Evolutionary conservation across 2,329 filamentous ascomycete species (phyloP), one percentile per base, ranked within the genome.

Genomic region (Penicillium polonicum): DNA sequence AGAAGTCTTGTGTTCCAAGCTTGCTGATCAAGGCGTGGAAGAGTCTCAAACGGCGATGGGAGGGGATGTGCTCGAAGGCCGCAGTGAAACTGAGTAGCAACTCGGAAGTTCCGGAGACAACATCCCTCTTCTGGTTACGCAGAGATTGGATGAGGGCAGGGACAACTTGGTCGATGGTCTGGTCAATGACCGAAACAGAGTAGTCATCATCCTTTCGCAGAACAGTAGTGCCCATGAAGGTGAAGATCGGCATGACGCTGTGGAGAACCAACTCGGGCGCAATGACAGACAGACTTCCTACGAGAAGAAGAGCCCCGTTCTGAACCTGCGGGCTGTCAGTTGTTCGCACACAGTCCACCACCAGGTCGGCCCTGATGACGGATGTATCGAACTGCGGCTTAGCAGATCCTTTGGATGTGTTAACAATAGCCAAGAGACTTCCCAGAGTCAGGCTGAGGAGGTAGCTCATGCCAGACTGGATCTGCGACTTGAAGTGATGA

Each of bases 221-320:
- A 21, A 97, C 88, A 4, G 91, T 96, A 43, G 88, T 89, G 42
- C 93, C 92, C 88, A 97, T 97, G 72, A 97, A 97, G 0, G 94
- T 97, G 77, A 99, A 99, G 52, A 99, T 93, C 13, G 94, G 94
- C 94, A 99, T 99, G 53, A 99, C 91, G 66, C 92, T 97, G 76
- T 99, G 93, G 57, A 99, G 82, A 3, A 99, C 91, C 48, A 96
- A 80, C 72, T 96, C 92, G 0, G 95, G 94, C 0, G 91, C 91
- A 65, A 92, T 90, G 39, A 88, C 88, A 23, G 94, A 93, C 41
- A 99, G 81, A 56, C 87, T 89, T 25, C 93, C 92, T 57, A 97
- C 90, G 27, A 99, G 81, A 9, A 97, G 84, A 15, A 99, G 81
- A 4, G 94, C 92, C 6, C 89, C 87, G 70, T 96, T 97, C 72